phyloP scores from a whole-genome alignment of 331 rosid species.

The Phaseolus coccineus region DNA sequence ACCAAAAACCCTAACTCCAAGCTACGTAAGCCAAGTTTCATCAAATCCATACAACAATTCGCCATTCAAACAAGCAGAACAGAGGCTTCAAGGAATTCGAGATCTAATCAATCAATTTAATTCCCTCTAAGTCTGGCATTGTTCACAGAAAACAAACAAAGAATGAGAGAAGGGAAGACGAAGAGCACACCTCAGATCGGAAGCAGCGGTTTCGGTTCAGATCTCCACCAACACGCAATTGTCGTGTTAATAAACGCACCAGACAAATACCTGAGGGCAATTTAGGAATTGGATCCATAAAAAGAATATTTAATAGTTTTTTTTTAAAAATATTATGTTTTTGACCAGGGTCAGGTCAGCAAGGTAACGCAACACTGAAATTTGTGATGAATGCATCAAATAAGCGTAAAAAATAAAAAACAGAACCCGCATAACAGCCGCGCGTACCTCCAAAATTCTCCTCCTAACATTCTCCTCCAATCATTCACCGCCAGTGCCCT shows the following conservation, averaged over 20 bases:
- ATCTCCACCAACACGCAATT: slow-evolving; percentile 1
- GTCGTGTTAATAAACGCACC: slow-evolving; percentile 14
- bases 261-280: background rate
- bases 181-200: slow-evolving; percentile 46
- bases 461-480: too few relatives aligned
- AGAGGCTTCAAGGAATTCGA: background rate
- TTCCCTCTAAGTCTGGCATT: background rate
- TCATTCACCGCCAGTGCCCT: too few relatives aligned
- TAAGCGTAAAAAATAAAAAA: too few relatives aligned
- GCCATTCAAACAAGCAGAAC: background rate
- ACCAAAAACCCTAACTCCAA: slow-evolving; percentile 39
- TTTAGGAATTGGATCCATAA: slow-evolving; percentile 14
- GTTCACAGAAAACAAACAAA: background rate
- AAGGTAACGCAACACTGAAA: too few relatives aligned
- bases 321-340: too few relatives aligned
- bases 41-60: slow-evolving; percentile 14
- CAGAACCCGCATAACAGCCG: too few relatives aligned
- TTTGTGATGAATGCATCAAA: too few relatives aligned
- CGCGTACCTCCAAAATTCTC: too few relatives aligned
- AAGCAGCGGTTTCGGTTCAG: slow-evolving; percentile 40
- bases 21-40: slow-evolving; percentile 2
- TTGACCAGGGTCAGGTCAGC: too few relatives aligned
- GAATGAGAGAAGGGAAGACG: background rate
- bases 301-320: too few relatives aligned
- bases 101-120: background rate